Percentiles rank a stretch among this genome's conserved stretches.
phyloP scores from a whole-genome alignment of 192 early-diverging fungal species.

The Podila epigama region DNA sequence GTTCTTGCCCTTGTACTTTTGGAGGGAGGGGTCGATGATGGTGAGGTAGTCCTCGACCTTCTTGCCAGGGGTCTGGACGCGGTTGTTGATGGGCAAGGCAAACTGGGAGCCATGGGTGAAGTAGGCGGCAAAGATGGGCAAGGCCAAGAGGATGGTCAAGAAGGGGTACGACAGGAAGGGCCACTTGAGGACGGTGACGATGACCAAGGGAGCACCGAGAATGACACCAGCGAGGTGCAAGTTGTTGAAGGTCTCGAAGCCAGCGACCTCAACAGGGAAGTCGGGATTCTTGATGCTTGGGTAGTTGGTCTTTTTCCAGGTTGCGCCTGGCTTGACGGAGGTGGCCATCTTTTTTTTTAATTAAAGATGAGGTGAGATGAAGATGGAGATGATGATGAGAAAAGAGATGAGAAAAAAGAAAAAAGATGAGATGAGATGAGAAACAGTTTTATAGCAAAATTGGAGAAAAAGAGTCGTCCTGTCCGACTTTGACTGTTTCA shows the following conservation, averaged over 20 bases:
- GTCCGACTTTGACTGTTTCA: not conserved
- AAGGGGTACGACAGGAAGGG: constrained; percentile 67
- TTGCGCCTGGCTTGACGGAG: constrained; percentile 49
- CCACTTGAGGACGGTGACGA: constrained; percentile 71
- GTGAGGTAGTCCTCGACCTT: constrained; percentile 88
- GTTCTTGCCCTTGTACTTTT: constrained; percentile 74
- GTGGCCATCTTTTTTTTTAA: constrained; percentile 33
- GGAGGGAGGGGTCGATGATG: constrained; percentile 82
- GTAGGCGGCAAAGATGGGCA: constrained; percentile 78
- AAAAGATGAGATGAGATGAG: not conserved
- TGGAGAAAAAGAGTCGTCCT: not conserved
- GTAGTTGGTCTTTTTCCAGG: constrained; percentile 59
- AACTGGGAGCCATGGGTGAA: constrained; percentile 74
- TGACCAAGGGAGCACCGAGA: constrained; percentile 67
- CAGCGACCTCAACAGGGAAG: constrained; percentile 83
- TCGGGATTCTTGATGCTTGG: constrained; percentile 63
- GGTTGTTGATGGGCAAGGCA: constrained; percentile 67
- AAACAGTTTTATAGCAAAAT: not conserved
- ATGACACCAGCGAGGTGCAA: constrained; percentile 67
- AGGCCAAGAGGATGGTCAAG: constrained; percentile 64
- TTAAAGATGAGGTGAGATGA: not conserved
- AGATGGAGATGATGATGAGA: not conserved
- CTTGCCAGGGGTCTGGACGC: constrained; percentile 80
- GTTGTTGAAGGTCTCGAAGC: constrained; percentile 84
- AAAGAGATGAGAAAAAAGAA: constrained; percentile 3